phyloP scores from a whole-genome alignment of 495 filamentous ascomycete genomes.

The Penicillium herquei region DNA sequence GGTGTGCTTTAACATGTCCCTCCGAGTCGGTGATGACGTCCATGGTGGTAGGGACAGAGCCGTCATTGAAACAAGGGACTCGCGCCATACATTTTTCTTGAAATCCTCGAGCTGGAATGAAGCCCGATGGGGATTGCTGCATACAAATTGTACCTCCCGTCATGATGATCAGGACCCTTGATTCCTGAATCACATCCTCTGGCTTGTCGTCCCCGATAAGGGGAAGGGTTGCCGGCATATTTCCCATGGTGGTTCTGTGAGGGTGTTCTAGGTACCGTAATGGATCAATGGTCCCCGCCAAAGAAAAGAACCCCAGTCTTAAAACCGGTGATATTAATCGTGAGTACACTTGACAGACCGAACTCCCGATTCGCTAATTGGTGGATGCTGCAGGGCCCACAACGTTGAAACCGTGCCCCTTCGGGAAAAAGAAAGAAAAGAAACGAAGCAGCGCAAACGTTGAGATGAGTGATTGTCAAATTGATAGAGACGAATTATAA shows the following conservation, averaged over 20 bases:
- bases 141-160: slow-evolving; percentile 98
- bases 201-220: slow-evolving; percentile 22
- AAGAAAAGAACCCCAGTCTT: neutral
- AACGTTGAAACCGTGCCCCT: too few relatives aligned
- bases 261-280: neutral
- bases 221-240: slow-evolving; percentile 20
- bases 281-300: neutral
- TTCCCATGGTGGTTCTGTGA: slow-evolving; percentile 22
- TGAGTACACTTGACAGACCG: too few relatives aligned
- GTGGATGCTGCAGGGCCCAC: too few relatives aligned
- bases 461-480: too few relatives aligned
- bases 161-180: slow-evolving; percentile 84
- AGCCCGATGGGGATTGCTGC: slow-evolving; percentile 64
- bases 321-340: too few relatives aligned
- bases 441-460: too few relatives aligned
- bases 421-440: too few relatives aligned
- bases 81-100: slow-evolving; percentile 79
- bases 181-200: slow-evolving; percentile 52
- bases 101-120: slow-evolving; percentile 76
- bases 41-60: slow-evolving; percentile 55
- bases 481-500: too few relatives aligned
- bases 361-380: too few relatives aligned
- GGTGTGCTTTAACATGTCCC: slow-evolving; percentile 41
- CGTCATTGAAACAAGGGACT: slow-evolving; percentile 87
- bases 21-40: slow-evolving; percentile 52